A percentile compares a stretch with the other conserved stretches of the same genome.
Conservation (phyloP, 116 monocot species). For the Thalassia testudinum region DNA sequence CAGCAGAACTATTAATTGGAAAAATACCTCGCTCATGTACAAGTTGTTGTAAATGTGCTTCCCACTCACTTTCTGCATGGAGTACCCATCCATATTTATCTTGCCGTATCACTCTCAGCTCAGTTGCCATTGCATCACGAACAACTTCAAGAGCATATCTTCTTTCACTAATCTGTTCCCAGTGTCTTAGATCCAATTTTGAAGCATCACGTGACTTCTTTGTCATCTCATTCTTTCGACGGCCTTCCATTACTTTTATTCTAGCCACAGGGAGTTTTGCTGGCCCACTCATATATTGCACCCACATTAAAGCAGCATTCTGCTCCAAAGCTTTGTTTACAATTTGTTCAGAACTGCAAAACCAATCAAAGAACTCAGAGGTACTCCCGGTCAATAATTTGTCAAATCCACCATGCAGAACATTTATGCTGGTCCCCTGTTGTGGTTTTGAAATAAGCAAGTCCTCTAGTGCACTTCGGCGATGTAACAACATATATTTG, state of each 20-base stretch:
- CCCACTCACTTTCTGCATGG: slow-evolving; percentile 99
- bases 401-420: slow-evolving; percentile 90
- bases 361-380: slow-evolving; percentile 74
- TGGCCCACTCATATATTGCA: slow-evolving; percentile 60
- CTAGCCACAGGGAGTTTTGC: slow-evolving; percentile 86
- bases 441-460: slow-evolving; percentile 71
- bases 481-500: slow-evolving; percentile 80
- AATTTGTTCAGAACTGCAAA: slow-evolving; percentile 45
- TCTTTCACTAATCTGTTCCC: slow-evolving; percentile 67
- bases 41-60: slow-evolving; percentile 75
- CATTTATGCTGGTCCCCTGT: slow-evolving; percentile 52
- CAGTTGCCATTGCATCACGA: slow-evolving; percentile 93
- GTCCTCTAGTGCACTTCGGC: slow-evolving; percentile 68
- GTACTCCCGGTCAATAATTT: slow-evolving; percentile 68
- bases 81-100: slow-evolving; percentile 99
- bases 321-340: slow-evolving; percentile 78
- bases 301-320: slow-evolving; percentile 91
- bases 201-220: slow-evolving; percentile 57
- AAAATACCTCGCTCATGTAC: slow-evolving; percentile 93
- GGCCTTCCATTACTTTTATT: slow-evolving; percentile 80
- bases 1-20: slow-evolving; percentile 29
- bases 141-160: slow-evolving; percentile 68
- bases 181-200: slow-evolving; percentile 57
- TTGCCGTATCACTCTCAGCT: slow-evolving; percentile 89
- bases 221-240: slow-evolving; percentile 83